Evolutionary conservation across 257 asterid genomes (phyloP), one percentile per base, ranked within the genome.

Genomic region (Plantago elongata): DNA sequence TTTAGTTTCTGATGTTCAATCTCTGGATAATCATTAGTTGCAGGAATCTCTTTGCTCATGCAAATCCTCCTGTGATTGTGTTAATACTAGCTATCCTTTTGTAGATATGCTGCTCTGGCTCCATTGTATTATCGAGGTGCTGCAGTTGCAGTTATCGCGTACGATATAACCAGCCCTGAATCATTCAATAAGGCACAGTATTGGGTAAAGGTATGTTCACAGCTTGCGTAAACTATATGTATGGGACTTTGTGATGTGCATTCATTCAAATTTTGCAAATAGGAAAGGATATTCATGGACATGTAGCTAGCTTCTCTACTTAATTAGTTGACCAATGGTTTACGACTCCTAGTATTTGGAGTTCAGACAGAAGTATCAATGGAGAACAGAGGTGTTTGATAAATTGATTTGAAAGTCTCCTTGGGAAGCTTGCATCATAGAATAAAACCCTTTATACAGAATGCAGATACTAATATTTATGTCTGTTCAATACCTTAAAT

Each of bases 161-260:
- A 93, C 62, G 99, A 93, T 74, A 93, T 93, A 57, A 89, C 99
- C 11, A 89, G 88, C 79, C 90, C 96, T 17, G 99, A 93, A 18
- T 79, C 99, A 27, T 93, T 93, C 68, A 52, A 69, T 59, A 89
- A 84, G 75, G 95, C 97, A 17, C 90, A 86, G 64, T 89, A 86
- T 58, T 89, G 95, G 97, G 92, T 86, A 71, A 89, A 86, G 95
- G 96, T 89, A 81, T 42, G 65, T 46, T 61, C 46, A 6, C 45
- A 2, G 27, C 27, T 22, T 22, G 27, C 27, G 27, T 34, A 34
- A 34, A 34, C 40, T 34, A 6, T 4, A 34, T 34, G 8, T 34
- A 34, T 34, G 3, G 7, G 8, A 34, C 40, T 34, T 34, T 5
- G 5, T 34, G 40, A 34, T 34, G 40, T 34, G 40, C 40, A 34